Base-by-base conservation (phyloP, 2,329 filamentous ascomycete genomes). In the Penicillium sp. region DNA sequence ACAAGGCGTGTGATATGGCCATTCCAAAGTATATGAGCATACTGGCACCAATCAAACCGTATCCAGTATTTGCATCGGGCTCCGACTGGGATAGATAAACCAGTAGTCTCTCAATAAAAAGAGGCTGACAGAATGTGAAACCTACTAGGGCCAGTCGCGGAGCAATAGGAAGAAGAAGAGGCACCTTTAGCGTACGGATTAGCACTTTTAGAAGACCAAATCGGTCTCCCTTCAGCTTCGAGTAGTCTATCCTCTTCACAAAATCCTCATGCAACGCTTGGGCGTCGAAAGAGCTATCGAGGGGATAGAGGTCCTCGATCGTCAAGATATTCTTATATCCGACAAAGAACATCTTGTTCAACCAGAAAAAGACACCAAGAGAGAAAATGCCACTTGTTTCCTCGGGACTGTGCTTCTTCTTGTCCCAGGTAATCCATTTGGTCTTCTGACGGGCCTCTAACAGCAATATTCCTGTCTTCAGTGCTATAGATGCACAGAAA, bases 321-420 rank as follows among this genome's bases (percentile, higher is more conserved):
- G 54, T 62, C 3, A 76, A 53, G 25, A 71, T 58, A 1, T 62
- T 68, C 11, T 55, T 55, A 48, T 68, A 74, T 0, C 75, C 74
- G 11, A 55, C 11, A 14, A 56, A 33, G 47, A 77, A 72, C 7
- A 76, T 57, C 6, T 59, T 59, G 39, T 72, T 76, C 11, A 76
- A 53, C 74, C 74, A 77, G 62, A 62, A 71, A 56, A 74, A 74
- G 31, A 76, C 54, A 16, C 67, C 63, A n/a, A 70, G 67, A 31
- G 60, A 66, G 48, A 71, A 70, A 5, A 77, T 58, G 14, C 73
- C 69, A 53, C 69, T 70, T 5, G 68, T 72, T 23, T 70, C 66
- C 43, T 76, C 74, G 7, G 71, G 67, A 19, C 66, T 71, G 37
- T 68, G 65, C 33, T 66, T 61, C 42, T 69, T 67, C 16, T 55